phyloP scores from a whole-genome alignment of 2,329 filamentous ascomycete species.

The Acephala macrosclerotiorum region DNA sequence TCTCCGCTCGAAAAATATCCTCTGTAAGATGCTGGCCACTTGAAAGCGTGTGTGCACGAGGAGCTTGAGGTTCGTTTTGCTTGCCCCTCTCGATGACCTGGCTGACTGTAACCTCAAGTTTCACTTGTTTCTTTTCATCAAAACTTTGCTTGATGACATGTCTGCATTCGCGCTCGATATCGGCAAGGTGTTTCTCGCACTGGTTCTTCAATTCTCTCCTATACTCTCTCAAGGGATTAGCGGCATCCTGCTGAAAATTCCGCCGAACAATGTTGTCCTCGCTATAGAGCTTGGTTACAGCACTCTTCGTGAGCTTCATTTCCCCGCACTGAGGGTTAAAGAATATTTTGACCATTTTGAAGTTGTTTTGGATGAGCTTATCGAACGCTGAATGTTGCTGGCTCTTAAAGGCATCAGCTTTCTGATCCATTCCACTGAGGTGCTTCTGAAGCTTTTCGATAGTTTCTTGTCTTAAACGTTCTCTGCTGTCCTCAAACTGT shows the following conservation, averaged over 20 bases:
- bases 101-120: too few species aligned
- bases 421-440: not conserved
- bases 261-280: not conserved
- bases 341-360: not conserved
- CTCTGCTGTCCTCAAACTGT: too few species aligned
- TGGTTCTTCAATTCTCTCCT: constrained; percentile 15
- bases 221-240: not conserved
- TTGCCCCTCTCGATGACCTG: not conserved
- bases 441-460: too few species aligned
- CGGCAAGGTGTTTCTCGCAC: constrained; percentile 11
- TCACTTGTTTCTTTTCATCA: not conserved
- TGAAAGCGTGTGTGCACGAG: too few species aligned
- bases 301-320: not conserved
- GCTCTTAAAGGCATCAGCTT: not conserved
- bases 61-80: not conserved
- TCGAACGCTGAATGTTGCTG: not conserved
- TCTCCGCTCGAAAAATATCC: too few species aligned
- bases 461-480: too few species aligned
- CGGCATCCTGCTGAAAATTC: constrained; percentile 40
- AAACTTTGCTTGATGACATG: not conserved
- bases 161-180: constrained; percentile 17
- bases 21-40: too few species aligned
- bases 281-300: not conserved
- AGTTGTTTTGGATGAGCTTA: not conserved
- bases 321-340: not conserved